Evolutionary conservation across 306 rosid genomes (phyloP), one percentile per base, ranked within the genome.

Genomic region (Acacia melanoxylon): DNA sequence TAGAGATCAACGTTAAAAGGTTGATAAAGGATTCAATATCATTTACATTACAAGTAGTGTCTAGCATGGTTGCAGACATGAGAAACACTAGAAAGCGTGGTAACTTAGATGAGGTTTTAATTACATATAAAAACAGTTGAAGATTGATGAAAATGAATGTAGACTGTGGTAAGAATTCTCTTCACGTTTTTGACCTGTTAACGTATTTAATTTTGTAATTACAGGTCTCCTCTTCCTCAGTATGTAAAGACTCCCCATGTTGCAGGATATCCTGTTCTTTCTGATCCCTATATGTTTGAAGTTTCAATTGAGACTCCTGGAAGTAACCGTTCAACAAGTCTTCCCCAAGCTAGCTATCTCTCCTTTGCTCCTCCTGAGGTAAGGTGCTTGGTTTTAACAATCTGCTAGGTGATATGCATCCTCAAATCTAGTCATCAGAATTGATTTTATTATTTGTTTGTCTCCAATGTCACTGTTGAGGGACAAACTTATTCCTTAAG

Each of bases 331-430:
- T 93, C 98, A 77, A 87, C 85, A 52, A 61, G 56, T 74, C 79
- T 41, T 74, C 88, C 94, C 77, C 90, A 85, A 83, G 56, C 51
- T 81, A 88, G 81, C 92, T 95, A 91, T 84, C 91, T 93, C 37
- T 95, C 99, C 74, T 95, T 95, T 76, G 89, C 98, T 48, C 99
- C 99, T 85, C 97, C 96, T 15, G 99, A 95, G 99, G 99, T 95
- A 87, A 87, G 71, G 20, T 20, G 71, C 76, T 77, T 54, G 83
- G 44, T 44, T 59, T 73, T 68, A 68, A 63, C 69, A 25, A 70
- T 74, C 80, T 86, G 29, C 59, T 48, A 5, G 20, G 63, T 74
- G 49, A 76, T 74, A 82, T 40, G 31, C 71, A 79, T 80, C 78
- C 49, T 62, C 35, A 51, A 74, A 62, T 56, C 65, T 70, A 69